Percentiles rank a stretch among this genome's conserved stretches.
Evolutionary conservation across 495 filamentous ascomycete genomes (phyloP).

Genomic region (Astrocystis sublimbata): DNA sequence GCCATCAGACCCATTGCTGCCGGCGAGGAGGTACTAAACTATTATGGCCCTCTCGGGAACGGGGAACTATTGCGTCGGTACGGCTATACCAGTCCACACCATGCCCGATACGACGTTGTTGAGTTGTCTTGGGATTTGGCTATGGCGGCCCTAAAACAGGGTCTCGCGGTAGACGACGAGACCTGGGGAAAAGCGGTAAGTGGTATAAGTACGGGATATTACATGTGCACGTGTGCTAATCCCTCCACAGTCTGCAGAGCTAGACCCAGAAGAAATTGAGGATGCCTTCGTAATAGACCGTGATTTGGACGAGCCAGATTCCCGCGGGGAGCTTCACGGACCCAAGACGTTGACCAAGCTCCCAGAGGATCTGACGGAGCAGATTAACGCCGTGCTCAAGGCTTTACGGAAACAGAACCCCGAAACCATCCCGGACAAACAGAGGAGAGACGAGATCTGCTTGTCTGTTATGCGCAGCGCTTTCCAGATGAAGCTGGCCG

Average conservation of each 20-base stretch:
- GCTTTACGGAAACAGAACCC: constrained; percentile 40
- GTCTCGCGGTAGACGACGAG: constrained; percentile 42
- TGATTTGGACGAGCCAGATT: constrained; percentile 41
- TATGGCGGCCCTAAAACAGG: constrained; percentile 42
- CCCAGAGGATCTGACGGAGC: constrained; percentile 40
- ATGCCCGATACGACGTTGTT: constrained; percentile 76
- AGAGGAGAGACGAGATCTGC: constrained; percentile 40
- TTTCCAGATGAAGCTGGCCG: constrained; percentile 43
- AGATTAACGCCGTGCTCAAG: constrained; percentile 45
- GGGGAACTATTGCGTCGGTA: constrained; percentile 84
- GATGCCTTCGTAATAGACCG: constrained; percentile 50
- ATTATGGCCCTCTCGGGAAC: constrained; percentile 82
- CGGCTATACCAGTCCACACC: constrained; percentile 80
- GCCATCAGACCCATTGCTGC: constrained; percentile 62
- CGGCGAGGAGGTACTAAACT: constrained; percentile 86
- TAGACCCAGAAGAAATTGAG: constrained; percentile 42
- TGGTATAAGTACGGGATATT: background rate
- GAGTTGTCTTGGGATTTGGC: constrained; percentile 67
- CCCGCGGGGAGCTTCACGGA: constrained; percentile 32
- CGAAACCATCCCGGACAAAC: constrained; percentile 40
- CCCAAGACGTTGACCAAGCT: constrained; percentile 35
- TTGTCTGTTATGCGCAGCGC: constrained; percentile 41
- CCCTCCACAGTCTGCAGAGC: constrained; percentile 20
- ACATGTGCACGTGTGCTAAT: constrained; percentile 14
- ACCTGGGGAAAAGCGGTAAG: constrained; percentile 50